Conservation (phyloP, 352 stramenopile species). For the Phytophthora ramorum region DNA sequence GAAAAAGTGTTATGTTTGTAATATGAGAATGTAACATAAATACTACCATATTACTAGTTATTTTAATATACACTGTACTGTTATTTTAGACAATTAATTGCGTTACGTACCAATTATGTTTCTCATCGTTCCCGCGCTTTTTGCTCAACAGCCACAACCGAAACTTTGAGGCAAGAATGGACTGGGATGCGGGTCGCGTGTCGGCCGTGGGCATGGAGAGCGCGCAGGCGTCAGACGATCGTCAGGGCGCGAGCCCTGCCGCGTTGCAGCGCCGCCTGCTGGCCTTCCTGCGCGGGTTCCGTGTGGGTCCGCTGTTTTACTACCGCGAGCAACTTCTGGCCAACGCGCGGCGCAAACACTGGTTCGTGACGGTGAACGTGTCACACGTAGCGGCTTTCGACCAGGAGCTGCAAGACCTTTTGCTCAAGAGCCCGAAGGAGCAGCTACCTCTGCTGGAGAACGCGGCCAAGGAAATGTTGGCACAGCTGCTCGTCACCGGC, state of each 20-base stretch:
- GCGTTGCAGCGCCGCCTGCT: constrained; percentile 71
- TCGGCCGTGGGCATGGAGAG: constrained; percentile 85
- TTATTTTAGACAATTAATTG: background rate
- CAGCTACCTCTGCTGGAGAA: constrained; percentile 87
- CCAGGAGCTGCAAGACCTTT: constrained; percentile 83
- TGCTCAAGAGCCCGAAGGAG: constrained; percentile 88
- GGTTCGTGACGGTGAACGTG: constrained; percentile 85
- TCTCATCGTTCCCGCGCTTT: constrained; percentile 5
- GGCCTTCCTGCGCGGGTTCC: constrained; percentile 91
- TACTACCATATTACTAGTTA: no score
- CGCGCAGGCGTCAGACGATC: constrained; percentile 57
- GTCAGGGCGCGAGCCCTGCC: constrained; percentile 54
- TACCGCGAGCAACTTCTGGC: constrained; percentile 92
- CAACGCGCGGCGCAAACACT: constrained; percentile 79
- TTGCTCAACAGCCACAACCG: constrained; percentile 7
- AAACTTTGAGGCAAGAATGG: constrained; percentile 46
- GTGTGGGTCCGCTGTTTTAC: constrained; percentile 85
- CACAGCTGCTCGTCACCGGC: constrained; percentile 62
- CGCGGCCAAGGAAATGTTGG: constrained; percentile 82
- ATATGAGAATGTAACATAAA: no score
- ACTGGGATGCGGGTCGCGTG: constrained; percentile 84
- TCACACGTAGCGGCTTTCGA: constrained; percentile 89
- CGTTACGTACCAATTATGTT: background rate
- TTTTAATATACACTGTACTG: no score
- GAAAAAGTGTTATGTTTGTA: no score